phyloP scores from a whole-genome alignment of 441 rosid species.

The Pelargonium fulgidum region DNA sequence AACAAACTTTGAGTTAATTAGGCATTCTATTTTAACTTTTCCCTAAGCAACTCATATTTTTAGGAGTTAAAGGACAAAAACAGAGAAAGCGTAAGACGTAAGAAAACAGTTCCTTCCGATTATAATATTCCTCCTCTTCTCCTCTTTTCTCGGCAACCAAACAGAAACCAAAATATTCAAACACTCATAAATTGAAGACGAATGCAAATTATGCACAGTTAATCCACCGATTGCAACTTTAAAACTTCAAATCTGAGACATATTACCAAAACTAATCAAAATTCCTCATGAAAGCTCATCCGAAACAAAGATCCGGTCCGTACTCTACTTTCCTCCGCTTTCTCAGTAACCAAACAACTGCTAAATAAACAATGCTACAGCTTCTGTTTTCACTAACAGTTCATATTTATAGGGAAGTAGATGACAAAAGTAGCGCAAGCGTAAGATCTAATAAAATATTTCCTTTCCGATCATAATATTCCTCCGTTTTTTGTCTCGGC shows the following conservation, averaged over 20 bases:
- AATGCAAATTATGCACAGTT: not conserved
- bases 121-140: not conserved
- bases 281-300: not conserved
- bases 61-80: not conserved
- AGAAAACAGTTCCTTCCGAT: not conserved
- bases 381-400: too few species aligned
- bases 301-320: not conserved
- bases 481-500: too few species aligned
- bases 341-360: not conserved
- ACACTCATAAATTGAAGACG: not conserved
- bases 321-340: not conserved
- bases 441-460: too few species aligned
- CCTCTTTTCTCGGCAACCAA: conserved; percentile 18
- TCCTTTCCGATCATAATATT: too few species aligned
- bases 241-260: too few species aligned
- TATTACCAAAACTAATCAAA: not conserved
- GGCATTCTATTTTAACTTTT: not conserved
- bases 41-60: not conserved
- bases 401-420: too few species aligned
- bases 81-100: conserved; percentile 5
- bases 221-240: not conserved
- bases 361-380: not conserved
- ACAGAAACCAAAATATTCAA: conserved; percentile 3
- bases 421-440: too few species aligned
- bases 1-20: not conserved